Conservation (phyloP, 1,139 yeast species). For the Debaryomyces fabryi region DNA sequence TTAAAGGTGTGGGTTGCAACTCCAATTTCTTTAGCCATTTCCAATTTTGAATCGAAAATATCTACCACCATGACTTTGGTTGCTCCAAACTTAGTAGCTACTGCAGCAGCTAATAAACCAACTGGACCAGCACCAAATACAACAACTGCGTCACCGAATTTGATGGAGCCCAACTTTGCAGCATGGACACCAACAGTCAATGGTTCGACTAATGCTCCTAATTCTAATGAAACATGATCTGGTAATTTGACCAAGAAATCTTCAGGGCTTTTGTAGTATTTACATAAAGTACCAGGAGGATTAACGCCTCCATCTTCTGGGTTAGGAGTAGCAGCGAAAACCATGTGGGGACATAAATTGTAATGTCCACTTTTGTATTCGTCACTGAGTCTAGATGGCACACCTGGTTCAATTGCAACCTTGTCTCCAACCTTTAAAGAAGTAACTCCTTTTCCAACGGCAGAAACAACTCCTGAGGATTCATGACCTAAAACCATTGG, state of each 20-base stretch:
- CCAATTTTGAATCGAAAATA: constrained; percentile 58
- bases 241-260: constrained; percentile 84
- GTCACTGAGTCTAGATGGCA: constrained; percentile 75
- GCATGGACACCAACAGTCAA: constrained; percentile 87
- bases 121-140: constrained; percentile 96
- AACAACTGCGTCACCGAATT: constrained; percentile 72
- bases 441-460: constrained; percentile 64
- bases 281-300: constrained; percentile 72
- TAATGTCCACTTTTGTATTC: constrained; percentile 77
- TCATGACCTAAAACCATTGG: constrained; percentile 82
- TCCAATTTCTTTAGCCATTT: constrained; percentile 58
- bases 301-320: constrained; percentile 41
- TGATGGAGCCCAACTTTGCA: constrained; percentile 64
- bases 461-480: constrained; percentile 69
- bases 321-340: constrained; percentile 82
- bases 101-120: constrained; percentile 77
- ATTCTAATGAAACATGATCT: constrained; percentile 72
- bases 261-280: constrained; percentile 75
- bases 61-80: constrained; percentile 67
- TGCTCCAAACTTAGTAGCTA: constrained; percentile 84
- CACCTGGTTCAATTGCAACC: constrained; percentile 76
- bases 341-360: constrained; percentile 81
- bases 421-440: constrained; percentile 70
- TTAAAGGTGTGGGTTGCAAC: constrained; percentile 64
- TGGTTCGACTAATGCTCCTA: constrained; percentile 91